Evolutionary conservation across 78 protist species (phyloP).

Genomic region (Planoprotostelium fungivorum): DNA sequence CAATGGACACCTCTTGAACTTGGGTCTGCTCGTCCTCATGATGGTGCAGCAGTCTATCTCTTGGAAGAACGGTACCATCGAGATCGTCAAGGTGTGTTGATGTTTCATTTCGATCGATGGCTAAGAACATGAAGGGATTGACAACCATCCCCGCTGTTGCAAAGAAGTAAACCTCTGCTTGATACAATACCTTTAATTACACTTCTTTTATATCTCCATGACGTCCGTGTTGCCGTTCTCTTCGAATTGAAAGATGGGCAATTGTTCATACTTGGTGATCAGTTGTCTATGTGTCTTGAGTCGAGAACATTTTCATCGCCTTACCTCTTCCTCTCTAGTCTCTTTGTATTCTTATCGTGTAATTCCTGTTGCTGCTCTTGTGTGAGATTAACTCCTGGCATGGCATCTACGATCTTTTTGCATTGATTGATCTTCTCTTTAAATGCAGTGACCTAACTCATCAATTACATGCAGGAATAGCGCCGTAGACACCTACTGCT

Average conservation of each 20-base stretch:
- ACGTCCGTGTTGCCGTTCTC: too few species aligned
- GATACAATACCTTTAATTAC: too few species aligned
- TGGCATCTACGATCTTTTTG: not conserved
- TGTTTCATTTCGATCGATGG: too few species aligned
- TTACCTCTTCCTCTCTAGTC: not conserved
- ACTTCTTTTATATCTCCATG: too few species aligned
- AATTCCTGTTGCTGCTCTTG: not conserved
- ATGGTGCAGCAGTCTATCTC: not conserved
- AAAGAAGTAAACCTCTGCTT: too few species aligned
- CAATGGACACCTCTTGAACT: not conserved
- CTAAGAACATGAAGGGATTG: too few species aligned
- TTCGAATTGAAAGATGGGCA: too few species aligned
- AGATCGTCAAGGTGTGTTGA: not conserved
- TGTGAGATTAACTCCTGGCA: not conserved
- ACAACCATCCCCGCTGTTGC: too few species aligned
- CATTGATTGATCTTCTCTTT: not conserved
- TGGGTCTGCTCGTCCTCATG: not conserved
- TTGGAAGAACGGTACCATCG: not conserved
- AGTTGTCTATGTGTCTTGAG: too few species aligned
- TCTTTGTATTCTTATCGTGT: not conserved
- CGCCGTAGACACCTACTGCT: not conserved
- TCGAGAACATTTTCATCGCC: too few species aligned
- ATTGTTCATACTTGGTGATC: too few species aligned
- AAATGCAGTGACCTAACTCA: not conserved
- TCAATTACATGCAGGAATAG: not conserved